These are phyloP conservation scores for Suillus spraguei DNA, from an alignment of 768 basidiomycete genomes.

Conservation along the genomic window DNA sequence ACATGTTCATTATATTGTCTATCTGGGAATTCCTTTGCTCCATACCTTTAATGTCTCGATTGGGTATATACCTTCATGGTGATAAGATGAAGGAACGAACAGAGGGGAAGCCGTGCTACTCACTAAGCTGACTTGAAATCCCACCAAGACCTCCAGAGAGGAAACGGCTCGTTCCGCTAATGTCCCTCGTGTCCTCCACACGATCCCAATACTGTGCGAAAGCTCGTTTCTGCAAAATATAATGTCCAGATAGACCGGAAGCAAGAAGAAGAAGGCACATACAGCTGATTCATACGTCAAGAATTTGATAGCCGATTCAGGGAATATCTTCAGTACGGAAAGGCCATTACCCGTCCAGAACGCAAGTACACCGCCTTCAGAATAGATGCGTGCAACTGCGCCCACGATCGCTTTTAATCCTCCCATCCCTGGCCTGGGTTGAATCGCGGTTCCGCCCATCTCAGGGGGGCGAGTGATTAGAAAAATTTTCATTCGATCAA, in stretches of 20 bases:
- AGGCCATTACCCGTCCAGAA: constrained; percentile 99
- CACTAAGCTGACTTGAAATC: constrained; percentile 88
- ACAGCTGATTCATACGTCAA: constrained; percentile 93
- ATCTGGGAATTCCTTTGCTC: not conserved
- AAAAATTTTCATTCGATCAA: constrained; percentile 95
- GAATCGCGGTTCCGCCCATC: constrained; percentile 55
- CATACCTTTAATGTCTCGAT: constrained; percentile 92
- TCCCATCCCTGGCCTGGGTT: constrained; percentile 45
- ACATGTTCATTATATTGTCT: constrained; percentile 6
- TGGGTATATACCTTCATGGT: constrained; percentile 82
- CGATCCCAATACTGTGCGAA: constrained; percentile 92
- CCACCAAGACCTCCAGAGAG: constrained; percentile 95
- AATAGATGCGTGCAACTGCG: constrained; percentile 82
- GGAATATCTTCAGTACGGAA: constrained; percentile 94
- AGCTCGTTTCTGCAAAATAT: constrained; percentile 74
- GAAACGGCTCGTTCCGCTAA: constrained; percentile 92
- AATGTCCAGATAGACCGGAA: constrained; percentile 20
- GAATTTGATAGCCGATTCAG: constrained; percentile 99
- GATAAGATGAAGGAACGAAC: constrained; percentile 19
- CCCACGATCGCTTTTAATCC: constrained; percentile 66
- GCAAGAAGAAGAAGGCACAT: constrained; percentile 36
- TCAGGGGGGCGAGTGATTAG: constrained; percentile 88
- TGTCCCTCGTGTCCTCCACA: constrained; percentile 85
- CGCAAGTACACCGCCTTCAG: constrained; percentile 84
- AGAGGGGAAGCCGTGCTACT: constrained; percentile 30